These are phyloP conservation scores for Apocynum venetum DNA, from an alignment of 257 asterid genomes.

Conservation along the genomic window DNA sequence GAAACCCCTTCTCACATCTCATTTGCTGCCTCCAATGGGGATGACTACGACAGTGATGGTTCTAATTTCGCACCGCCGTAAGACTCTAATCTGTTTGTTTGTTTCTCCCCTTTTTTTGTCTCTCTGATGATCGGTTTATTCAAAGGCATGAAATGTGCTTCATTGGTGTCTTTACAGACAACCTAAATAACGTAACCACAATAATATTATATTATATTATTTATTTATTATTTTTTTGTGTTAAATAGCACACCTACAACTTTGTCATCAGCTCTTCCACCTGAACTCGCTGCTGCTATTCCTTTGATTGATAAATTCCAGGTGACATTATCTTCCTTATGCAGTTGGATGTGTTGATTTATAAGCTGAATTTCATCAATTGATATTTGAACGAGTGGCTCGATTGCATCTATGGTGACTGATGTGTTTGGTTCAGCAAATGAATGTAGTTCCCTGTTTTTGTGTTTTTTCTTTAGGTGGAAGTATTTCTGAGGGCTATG, in stretches of 20 bases:
- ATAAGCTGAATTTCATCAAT: background rate
- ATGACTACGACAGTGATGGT: constrained; percentile 95
- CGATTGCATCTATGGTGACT: background rate
- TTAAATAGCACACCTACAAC: constrained; percentile 77
- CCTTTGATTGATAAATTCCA: constrained; percentile 91
- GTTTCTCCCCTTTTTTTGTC: background rate
- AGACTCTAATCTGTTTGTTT: constrained; percentile 20
- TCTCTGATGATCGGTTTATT: constrained; percentile 1
- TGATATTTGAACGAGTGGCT: constrained; percentile 5
- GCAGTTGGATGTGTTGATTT: background rate
- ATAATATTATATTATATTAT: background rate
- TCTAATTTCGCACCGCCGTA: constrained; percentile 86
- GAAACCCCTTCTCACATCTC: constrained; percentile 70
- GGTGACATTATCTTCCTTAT: constrained; percentile 33
- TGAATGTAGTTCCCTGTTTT: constrained; percentile 6
- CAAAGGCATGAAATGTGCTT: background rate
- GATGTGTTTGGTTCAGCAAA: background rate
- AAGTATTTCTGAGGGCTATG: constrained; percentile 94
- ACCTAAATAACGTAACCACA: background rate
- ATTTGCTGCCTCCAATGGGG: constrained; percentile 62
- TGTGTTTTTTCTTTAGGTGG: constrained; percentile 51
- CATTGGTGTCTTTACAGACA: constrained; percentile 15
- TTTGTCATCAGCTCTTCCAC: constrained; percentile 75
- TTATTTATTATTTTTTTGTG: constrained; percentile 2
- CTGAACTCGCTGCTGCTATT: constrained; percentile 87